Percentiles rank a stretch among this genome's conserved stretches.
phyloP scores from a whole-genome alignment of 2,329 filamentous ascomycete genomes.

The Venturia effusa region DNA sequence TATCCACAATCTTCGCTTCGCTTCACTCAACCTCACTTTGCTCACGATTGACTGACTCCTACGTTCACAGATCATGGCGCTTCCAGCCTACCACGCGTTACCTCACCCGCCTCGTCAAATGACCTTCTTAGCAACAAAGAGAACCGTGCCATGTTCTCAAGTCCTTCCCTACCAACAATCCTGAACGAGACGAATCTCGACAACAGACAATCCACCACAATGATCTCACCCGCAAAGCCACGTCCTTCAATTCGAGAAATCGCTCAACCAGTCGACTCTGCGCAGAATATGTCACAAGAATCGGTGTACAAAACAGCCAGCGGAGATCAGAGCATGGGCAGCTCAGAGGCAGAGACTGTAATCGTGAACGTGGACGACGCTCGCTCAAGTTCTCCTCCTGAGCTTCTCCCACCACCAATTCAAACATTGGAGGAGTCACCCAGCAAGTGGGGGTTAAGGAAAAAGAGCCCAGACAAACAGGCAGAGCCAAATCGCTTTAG shows the following conservation, averaged over 20 bases:
- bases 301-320: not conserved
- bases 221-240: not conserved
- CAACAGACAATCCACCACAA: not conserved
- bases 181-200: not conserved
- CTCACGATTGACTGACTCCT: not conserved
- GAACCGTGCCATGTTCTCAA: constrained; percentile 1
- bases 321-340: not conserved
- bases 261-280: not conserved
- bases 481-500: not conserved
- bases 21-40: not conserved
- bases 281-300: constrained; percentile 4
- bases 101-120: not conserved
- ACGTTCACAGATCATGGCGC: constrained; percentile 1
- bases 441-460: constrained; percentile 2
- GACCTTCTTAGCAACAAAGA: constrained; percentile 5
- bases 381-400: constrained; percentile 6
- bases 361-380: not conserved
- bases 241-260: not conserved
- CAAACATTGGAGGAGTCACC: constrained; percentile 2
- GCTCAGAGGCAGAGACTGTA: not conserved
- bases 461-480: constrained; percentile 4
- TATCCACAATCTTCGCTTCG: not conserved
- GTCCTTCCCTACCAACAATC: not conserved
- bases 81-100: not conserved
- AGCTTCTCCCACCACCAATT: constrained; percentile 4